Base-by-base conservation (phyloP, 164 flowering plant species). In the Annona cherimola region DNA sequence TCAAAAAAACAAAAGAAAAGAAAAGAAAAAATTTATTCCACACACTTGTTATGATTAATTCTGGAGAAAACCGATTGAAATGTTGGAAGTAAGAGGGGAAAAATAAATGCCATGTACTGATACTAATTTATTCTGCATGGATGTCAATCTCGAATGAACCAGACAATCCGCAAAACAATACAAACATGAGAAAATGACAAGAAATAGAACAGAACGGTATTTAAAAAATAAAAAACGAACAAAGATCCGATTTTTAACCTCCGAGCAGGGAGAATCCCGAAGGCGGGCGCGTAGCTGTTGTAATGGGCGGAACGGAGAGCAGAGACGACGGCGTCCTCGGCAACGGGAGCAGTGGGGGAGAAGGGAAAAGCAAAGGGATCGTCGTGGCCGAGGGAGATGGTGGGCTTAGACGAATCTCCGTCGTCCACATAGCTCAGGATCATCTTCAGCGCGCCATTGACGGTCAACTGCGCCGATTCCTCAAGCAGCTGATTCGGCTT, bases 341-440 rank as follows among this genome's bases (percentile, higher is more conserved):
- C 85, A 0, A 46, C 64, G 2, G 43, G 61, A 7, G 80, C 73
- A 0, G 86, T 77, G 19, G 79, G 72, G 61, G 83, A 85, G 61
- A 78, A 67, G 1, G 84, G 78, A 19, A 80, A 83, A 3, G 39
- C 68, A 5, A 83, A 79, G 5, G 88, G 86, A 41, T 86, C 89
- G 0, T 83, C 84, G 68, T 78, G 81, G 68, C 86, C 82, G 3
- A 85, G 82, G 46, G 74, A 79, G 41, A 83, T 75, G 0, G 69
- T 44, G 2, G 78, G 42, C 44, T 82, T 77, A 26, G 35, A 26
- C 14, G 4, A 14, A 45, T 80, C 83, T 59, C 59, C 57, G 20
- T 46, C 26, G 45, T 77, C 73, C 0, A 83, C 44, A 42, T 75
- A 65, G 1, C 19, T 54, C 63, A 39, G 75, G 7, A 85, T 0